Evolutionary conservation across 352 stramenopile genomes (phyloP).

Genomic region (Globisporangium nodosum): DNA sequence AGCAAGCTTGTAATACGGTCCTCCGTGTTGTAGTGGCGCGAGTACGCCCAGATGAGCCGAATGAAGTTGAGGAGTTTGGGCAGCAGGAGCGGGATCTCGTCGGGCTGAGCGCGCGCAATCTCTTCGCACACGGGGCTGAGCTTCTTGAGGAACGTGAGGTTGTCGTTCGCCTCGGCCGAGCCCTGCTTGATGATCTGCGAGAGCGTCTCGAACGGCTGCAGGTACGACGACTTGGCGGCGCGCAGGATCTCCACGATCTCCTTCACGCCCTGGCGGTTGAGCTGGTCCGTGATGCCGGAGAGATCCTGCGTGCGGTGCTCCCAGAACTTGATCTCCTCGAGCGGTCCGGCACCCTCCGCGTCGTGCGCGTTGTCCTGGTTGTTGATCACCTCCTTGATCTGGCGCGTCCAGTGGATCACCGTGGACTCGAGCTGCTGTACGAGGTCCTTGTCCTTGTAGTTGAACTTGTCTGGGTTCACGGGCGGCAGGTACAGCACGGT

Average conservation of each 20-base stretch:
- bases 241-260: slow-evolving; percentile 85
- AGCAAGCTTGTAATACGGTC: slow-evolving; percentile 91
- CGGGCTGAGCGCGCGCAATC: slow-evolving; percentile 74
- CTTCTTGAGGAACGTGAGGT: slow-evolving; percentile 92
- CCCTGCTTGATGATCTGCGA: slow-evolving; percentile 92
- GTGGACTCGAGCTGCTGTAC: slow-evolving; percentile 95
- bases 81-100: slow-evolving; percentile 88
- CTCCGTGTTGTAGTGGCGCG: slow-evolving; percentile 92
- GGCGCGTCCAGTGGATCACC: slow-evolving; percentile 95
- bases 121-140: slow-evolving; percentile 89
- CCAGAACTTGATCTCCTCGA: slow-evolving; percentile 97
- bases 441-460: slow-evolving; percentile 92
- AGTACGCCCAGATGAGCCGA: slow-evolving; percentile 93
- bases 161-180: slow-evolving; percentile 91
- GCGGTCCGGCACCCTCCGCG: slow-evolving; percentile 84
- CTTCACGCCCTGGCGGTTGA: slow-evolving; percentile 88
- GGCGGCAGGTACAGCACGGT: slow-evolving; percentile 92
- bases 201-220: slow-evolving; percentile 90
- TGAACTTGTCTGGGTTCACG: slow-evolving; percentile 76
- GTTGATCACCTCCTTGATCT: slow-evolving; percentile 97
- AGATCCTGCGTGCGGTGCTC: slow-evolving; percentile 89
- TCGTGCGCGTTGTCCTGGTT: slow-evolving; percentile 92
- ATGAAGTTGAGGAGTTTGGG: slow-evolving; percentile 91
- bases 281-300: slow-evolving; percentile 91
- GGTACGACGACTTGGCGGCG: slow-evolving; percentile 90